These are phyloP conservation scores for Microdochium nivale DNA, from an alignment of 2,329 filamentous ascomycete species.

Conservation along the genomic window DNA sequence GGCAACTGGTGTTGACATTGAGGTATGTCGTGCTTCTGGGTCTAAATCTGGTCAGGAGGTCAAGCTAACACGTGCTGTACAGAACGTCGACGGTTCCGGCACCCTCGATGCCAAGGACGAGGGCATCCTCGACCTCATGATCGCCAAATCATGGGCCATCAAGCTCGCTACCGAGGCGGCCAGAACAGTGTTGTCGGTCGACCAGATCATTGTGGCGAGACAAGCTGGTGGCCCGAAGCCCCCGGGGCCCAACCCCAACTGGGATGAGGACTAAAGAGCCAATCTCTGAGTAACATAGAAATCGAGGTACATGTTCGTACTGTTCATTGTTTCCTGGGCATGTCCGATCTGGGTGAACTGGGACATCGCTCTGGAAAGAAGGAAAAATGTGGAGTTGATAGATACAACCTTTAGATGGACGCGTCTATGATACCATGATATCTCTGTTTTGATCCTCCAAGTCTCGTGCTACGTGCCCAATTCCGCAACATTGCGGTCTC, in stretches of 20 bases:
- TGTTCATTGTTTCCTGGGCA: too few species aligned
- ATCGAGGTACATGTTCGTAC: background rate
- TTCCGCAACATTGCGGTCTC: too few species aligned
- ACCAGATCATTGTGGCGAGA: conserved; percentile 97
- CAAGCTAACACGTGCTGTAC: conserved; percentile 8
- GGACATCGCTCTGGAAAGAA: background rate
- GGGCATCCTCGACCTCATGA: conserved; percentile 85
- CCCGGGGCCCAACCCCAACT: conserved; percentile 81
- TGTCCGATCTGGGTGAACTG: background rate
- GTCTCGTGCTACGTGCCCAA: background rate
- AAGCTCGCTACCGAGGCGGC: conserved; percentile 93
- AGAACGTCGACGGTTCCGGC: conserved; percentile 72
- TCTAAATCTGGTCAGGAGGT: background rate
- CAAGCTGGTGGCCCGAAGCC: conserved; percentile 97
- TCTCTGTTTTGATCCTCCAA: background rate
- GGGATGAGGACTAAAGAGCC: conserved; percentile 48
- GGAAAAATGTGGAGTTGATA: background rate
- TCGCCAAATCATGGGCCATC: conserved; percentile 93
- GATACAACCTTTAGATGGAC: background rate
- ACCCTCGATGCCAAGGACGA: conserved; percentile 78
- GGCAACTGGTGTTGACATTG: conserved; percentile 89
- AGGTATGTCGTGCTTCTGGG: conserved; percentile 38
- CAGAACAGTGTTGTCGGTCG: conserved; percentile 87
- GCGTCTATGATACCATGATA: background rate
- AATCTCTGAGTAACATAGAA: background rate